Evolutionary conservation across 108 stramenopile genomes (phyloP).

Genomic region (Cyclostephanos tholiformis): DNA sequence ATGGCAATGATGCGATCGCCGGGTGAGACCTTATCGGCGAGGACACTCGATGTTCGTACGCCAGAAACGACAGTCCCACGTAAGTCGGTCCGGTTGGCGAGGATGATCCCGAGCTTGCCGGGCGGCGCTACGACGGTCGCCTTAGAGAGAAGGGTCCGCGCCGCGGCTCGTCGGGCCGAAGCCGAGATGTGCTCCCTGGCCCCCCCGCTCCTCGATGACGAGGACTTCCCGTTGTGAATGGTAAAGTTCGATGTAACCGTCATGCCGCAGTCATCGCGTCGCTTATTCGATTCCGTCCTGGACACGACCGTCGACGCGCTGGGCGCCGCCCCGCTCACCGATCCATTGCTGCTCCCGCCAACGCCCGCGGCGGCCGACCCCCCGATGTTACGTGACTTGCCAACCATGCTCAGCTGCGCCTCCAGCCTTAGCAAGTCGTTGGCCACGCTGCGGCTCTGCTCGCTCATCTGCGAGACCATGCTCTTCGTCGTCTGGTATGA

Average conservation of each 20-base stretch:
- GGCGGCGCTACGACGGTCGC: constrained; percentile 80
- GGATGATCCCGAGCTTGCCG: constrained; percentile 88
- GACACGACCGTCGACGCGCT: constrained; percentile 26
- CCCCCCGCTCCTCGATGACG: constrained; percentile 15
- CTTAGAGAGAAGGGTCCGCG: constrained; percentile 54
- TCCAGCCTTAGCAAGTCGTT: constrained; percentile 86
- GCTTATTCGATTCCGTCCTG: constrained; percentile 35
- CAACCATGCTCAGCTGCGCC: constrained; percentile 89
- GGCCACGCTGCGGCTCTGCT: constrained; percentile 82
- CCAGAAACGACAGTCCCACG: constrained; percentile 89
- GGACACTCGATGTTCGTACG: constrained; percentile 76
- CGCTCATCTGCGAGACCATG: constrained; percentile 85
- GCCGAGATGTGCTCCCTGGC: constrained; percentile 45
- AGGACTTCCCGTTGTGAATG: constrained; percentile 14
- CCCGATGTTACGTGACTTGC: constrained; percentile 38
- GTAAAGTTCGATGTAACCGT: constrained; percentile 50
- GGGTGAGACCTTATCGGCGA: constrained; percentile 77
- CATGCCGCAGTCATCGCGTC: constrained; percentile 54
- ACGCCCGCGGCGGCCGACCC: constrained; percentile 31
- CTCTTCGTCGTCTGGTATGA: constrained; percentile 79
- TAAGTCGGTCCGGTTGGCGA: constrained; percentile 87
- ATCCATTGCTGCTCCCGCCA: constrained; percentile 34
- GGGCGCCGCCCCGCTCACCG: constrained; percentile 20
- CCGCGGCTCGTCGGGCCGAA: constrained; percentile 47
- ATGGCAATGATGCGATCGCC: constrained; percentile 89